A percentile compares a stretch with the other conserved stretches of the same genome.
phyloP scores from a whole-genome alignment of 106 monocot genomes.

The Platanthera guangdongensis region DNA sequence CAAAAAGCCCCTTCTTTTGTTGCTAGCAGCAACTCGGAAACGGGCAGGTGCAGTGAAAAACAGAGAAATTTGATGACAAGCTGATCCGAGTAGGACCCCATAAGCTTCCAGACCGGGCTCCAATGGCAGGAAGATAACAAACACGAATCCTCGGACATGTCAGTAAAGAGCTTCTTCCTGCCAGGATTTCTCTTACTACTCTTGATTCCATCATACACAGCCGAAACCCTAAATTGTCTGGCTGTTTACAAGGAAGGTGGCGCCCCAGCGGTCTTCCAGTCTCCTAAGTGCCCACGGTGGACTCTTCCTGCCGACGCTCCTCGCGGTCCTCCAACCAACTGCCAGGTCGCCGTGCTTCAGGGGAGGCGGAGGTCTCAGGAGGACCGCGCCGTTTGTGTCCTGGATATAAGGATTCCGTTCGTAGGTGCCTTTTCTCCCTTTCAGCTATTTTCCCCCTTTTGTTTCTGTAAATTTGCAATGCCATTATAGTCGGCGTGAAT shows the following conservation, averaged over 20 bases:
- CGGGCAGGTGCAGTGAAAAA: too few species aligned
- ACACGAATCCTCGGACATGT: constrained; percentile 3
- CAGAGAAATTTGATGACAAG: too few species aligned
- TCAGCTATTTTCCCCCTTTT: neutral
- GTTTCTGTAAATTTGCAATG: neutral
- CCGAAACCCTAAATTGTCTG: constrained; percentile 61
- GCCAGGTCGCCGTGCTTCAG: constrained; percentile 43
- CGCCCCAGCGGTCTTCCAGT: constrained; percentile 70
- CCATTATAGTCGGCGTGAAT: neutral
- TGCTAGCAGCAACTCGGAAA: too few species aligned
- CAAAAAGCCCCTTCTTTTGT: too few species aligned
- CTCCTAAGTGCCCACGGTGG: constrained; percentile 77
- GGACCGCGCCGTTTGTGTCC: constrained; percentile 62
- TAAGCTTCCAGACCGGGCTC: too few species aligned
- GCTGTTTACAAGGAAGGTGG: constrained; percentile 70
- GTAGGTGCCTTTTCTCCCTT: constrained; percentile 20
- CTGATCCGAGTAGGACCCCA: too few species aligned
- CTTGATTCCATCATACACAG: constrained; percentile 7
- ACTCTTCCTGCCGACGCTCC: constrained; percentile 33
- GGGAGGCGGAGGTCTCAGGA: constrained; percentile 62
- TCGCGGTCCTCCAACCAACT: constrained; percentile 23
- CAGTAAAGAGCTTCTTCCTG: constrained; percentile 6
- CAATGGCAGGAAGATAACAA: neutral
- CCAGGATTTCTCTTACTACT: constrained; percentile 7
- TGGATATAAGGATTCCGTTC: constrained; percentile 68